Base-by-base conservation (phyloP, 164 flowering plant genomes). In the Chimonanthus praecox region DNA sequence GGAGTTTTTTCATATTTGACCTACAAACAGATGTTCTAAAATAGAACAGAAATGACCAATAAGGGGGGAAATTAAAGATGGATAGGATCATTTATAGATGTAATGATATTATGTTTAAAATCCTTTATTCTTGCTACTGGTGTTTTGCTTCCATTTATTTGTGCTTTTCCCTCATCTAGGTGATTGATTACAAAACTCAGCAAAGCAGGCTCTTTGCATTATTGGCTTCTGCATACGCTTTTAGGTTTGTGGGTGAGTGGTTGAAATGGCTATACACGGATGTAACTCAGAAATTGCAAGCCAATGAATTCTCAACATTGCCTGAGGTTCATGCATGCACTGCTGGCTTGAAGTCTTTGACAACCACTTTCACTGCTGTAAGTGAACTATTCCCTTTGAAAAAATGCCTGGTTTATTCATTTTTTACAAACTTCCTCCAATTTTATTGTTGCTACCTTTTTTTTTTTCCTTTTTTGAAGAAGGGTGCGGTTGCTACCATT, bases 281-380 rank as follows among this genome's bases (percentile, higher is more conserved):
- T 79, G 99, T 94, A 70, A 92, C 90, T 20, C 81, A 94, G 77
- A 90, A 91, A 84, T 70, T 94, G 82, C 86, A 86, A 85, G 91
- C 91, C 47, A 87, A 82, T 74, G 99, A 96, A 79, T 96, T 94
- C 80, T 89, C 98, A 33, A 92, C 95, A 58, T 83, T 96, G 85
- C 97, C 99, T 58, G 99, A 96, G 86, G 98, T 92, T 78, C 99
- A 96, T 88, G 99, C 99, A 58, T 96, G 99, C 83, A 94, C 99
- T 83, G 99, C 99, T 71, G 99, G 99, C 58, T 86, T 96, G 85
- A 96, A 96, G 87, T 96, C 99, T 47, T 73, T 96, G 86, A 96
- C 99, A 58, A 94, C 99, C 63, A 60, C 96, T 73, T 80, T 75
- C 49, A 94, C 99, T 77, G 95, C 99, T 79, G 99, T 96, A 89